Evolutionary conservation across 2,329 filamentous ascomycete species (phyloP).

Genomic region (Hirsutella rhossiliensis): DNA sequence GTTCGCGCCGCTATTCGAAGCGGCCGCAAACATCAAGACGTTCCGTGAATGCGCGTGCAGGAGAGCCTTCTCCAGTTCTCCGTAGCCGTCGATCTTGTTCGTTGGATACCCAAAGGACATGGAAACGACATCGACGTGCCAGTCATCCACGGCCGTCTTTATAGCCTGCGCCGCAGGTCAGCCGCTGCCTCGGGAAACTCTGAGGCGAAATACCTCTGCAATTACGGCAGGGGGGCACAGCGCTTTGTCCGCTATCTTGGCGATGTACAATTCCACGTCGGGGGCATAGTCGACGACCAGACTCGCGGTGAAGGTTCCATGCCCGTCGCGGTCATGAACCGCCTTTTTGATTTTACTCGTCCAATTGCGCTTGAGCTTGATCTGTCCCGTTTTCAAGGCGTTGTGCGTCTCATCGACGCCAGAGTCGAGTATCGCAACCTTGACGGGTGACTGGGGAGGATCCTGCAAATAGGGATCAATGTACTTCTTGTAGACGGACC

Average conservation of each 20-base stretch:
- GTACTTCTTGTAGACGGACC: background rate
- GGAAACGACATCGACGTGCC: slow-evolving; percentile 10
- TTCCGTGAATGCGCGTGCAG: background rate
- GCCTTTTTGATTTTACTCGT: background rate
- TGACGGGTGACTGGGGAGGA: background rate
- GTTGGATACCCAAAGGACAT: slow-evolving; percentile 10
- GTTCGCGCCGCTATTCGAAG: background rate
- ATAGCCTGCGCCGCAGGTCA: slow-evolving; percentile 5
- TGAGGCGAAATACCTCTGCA: background rate
- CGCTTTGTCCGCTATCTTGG: slow-evolving; percentile 3
- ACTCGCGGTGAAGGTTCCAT: slow-evolving; percentile 4
- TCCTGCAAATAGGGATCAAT: background rate
- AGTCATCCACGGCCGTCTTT: slow-evolving; percentile 1
- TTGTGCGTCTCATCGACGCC: background rate
- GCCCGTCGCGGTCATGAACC: background rate
- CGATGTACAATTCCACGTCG: slow-evolving; percentile 2
- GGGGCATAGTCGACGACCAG: slow-evolving; percentile 5
- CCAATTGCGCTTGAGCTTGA: background rate
- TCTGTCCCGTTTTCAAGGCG: background rate
- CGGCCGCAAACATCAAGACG: background rate
- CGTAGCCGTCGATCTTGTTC: background rate
- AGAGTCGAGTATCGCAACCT: background rate
- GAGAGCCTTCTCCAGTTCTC: slow-evolving; percentile 1
- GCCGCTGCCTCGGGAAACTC: background rate
- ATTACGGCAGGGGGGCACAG: background rate